Conservation (phyloP, 805 yeast species). For the Yarrowia phangngaensis region DNA sequence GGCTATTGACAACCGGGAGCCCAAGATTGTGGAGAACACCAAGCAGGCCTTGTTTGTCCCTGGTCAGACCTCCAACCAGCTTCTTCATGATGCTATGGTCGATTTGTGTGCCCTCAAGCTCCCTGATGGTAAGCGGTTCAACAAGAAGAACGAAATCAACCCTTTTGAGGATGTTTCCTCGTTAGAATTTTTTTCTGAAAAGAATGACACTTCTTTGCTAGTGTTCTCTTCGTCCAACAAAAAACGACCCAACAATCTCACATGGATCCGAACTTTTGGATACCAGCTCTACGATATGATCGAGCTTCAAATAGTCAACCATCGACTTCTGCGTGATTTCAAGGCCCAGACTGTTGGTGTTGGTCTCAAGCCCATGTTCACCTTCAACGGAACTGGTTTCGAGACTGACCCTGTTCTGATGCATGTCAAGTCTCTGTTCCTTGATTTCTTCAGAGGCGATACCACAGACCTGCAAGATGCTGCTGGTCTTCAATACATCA, state of each 20-base stretch:
- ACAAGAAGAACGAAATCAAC: slow-evolving; percentile 79
- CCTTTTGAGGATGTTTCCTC: slow-evolving; percentile 89
- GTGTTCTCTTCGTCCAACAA: slow-evolving; percentile 78
- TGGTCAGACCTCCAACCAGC: slow-evolving; percentile 73
- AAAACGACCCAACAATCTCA: slow-evolving; percentile 87
- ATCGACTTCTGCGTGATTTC: slow-evolving; percentile 75
- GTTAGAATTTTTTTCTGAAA: slow-evolving; percentile 89
- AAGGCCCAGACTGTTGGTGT: slow-evolving; percentile 72
- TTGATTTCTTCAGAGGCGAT: slow-evolving; percentile 86
- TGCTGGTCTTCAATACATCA: slow-evolving; percentile 89
- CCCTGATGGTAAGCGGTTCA: slow-evolving; percentile 82
- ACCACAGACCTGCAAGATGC: slow-evolving; percentile 80
- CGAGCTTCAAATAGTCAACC: slow-evolving; percentile 69
- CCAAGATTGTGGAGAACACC: slow-evolving; percentile 83
- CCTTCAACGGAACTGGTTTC: slow-evolving; percentile 87
- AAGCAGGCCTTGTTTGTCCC: slow-evolving; percentile 89
- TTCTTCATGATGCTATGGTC: slow-evolving; percentile 81
- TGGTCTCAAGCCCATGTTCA: slow-evolving; percentile 91
- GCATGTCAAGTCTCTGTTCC: slow-evolving; percentile 80
- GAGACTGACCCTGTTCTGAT: slow-evolving; percentile 82
- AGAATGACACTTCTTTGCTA: slow-evolving; percentile 83
- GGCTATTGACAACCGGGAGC: slow-evolving; percentile 82
- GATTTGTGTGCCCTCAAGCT: slow-evolving; percentile 87
- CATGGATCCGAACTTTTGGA: slow-evolving; percentile 85
- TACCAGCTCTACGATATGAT: slow-evolving; percentile 90